Evolutionary conservation across 169 alveolate species (phyloP), one percentile per base, ranked within the genome.

Genomic region (Plasmodium chabaudi): DNA sequence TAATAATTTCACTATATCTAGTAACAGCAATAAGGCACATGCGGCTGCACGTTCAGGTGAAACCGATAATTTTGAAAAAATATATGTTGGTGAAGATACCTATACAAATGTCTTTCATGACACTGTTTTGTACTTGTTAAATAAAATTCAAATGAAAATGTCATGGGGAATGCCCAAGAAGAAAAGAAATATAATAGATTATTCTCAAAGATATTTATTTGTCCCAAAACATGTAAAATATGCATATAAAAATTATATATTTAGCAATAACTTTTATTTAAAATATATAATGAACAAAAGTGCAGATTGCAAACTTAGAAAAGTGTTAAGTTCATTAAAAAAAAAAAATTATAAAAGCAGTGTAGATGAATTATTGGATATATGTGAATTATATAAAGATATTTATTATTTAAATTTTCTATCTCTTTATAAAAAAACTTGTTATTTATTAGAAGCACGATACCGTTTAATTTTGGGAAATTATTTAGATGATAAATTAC

Each of bases 201-300:
- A 55, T 44, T 75, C 65, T 19, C 88, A 75, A 42, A 75, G 44
- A 51, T 17, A 15, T 39, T 46, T 34, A 34, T 17, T 68, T 46
- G n/a, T 46, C 44, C 77, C 61, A 10, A 60, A 68, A 46, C 19
- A 56, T 63, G 44, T 51, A 21, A 73, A 57, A 47, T 73, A 59
- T 55, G 73, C 88, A 7, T 74, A 74, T 55, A 51, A 53, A 25
- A 74, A 61, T 53, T 74, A 61, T 21, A 74, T 74, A 23, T 74
- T 74, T 67, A 74, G 88, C 51, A 74, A 74, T 65, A 44, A 61
- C 4, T 74, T 74, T 49, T 74, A 60, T 19, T 42, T 74, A 27
- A 74, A 74, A 39, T 74, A 74, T 39, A 42, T 19, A 9, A 44
- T 55, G 34, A 55, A 49, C 17, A 34, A 34, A 34, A 34, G 88